These are phyloP conservation scores for Leccinum sublutescens DNA, from an alignment of 768 basidiomycete genomes.

Conservation along the genomic window DNA sequence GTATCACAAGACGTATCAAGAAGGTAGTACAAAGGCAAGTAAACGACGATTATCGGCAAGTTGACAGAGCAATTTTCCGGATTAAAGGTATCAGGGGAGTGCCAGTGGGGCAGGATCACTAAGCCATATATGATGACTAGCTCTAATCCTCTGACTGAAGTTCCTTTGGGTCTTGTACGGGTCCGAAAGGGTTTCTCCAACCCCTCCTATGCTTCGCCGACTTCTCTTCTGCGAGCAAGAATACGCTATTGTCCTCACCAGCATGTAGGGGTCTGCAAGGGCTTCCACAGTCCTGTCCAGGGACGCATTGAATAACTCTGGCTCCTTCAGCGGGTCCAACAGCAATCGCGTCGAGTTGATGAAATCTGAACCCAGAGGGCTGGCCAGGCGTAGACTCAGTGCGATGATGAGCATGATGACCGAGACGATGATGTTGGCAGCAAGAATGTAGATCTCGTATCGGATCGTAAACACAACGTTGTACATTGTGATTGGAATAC, in stretches of 20 bases:
- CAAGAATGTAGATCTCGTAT: not conserved
- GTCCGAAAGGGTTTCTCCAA: not conserved
- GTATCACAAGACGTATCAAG: too few species aligned
- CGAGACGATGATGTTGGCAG: not conserved
- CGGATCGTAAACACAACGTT: not conserved
- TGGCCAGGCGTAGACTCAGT: conserved; percentile 1
- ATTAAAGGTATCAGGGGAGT: too few species aligned
- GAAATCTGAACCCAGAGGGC: conserved; percentile 8
- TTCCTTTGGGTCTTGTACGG: not conserved
- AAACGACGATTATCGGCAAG: too few species aligned
- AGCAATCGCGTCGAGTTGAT: conserved; percentile 2
- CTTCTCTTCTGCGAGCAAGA: not conserved
- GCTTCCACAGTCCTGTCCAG: not conserved
- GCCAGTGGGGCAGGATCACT: too few species aligned
- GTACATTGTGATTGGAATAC: not conserved
- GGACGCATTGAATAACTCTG: conserved; percentile 12
- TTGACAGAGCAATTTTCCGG: too few species aligned
- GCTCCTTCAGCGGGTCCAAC: conserved; percentile 4
- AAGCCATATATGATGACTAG: too few species aligned
- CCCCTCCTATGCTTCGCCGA: not conserved
- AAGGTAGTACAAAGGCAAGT: too few species aligned
- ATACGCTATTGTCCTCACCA: not conserved
- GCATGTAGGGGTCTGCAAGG: not conserved
- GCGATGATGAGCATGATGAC: conserved; percentile 2
- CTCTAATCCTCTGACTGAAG: not conserved